phyloP scores from a whole-genome alignment of 352 stramenopile genomes.

The Aphanomyces cochlioides region DNA sequence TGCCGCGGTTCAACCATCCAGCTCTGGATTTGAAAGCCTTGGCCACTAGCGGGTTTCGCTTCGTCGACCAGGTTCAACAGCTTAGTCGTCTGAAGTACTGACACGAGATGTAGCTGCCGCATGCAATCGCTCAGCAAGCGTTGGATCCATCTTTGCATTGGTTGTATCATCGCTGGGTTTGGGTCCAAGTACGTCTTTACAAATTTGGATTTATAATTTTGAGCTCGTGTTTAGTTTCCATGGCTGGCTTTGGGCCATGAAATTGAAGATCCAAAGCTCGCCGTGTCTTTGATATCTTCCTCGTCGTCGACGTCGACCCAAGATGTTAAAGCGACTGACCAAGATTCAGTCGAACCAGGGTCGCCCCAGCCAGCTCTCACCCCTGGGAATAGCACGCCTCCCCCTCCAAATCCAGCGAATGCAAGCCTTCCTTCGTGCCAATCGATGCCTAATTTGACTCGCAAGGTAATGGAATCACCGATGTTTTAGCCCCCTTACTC shows the following conservation, averaged over 20 bases:
- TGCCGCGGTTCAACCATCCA: slow-evolving; percentile 75
- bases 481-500: too few relatives aligned
- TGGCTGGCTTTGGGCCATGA: slow-evolving; percentile 84
- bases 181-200: slow-evolving; percentile 59
- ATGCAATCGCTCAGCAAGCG: slow-evolving; percentile 25
- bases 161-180: slow-evolving; percentile 90
- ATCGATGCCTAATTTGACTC: not conserved
- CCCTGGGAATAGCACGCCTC: not conserved
- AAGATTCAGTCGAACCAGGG: not conserved
- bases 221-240: slow-evolving; percentile 45
- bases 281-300: too few relatives aligned
- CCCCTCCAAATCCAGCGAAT: not conserved
- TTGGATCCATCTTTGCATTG: slow-evolving; percentile 53
- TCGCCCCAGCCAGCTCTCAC: not conserved
- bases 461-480: not conserved
- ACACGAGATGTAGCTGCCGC: slow-evolving; percentile 21
- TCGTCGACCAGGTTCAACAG: slow-evolving; percentile 42
- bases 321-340: not conserved
- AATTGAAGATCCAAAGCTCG: slow-evolving; percentile 35
- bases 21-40: slow-evolving; percentile 67
- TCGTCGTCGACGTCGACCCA: not conserved
- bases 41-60: slow-evolving; percentile 67
- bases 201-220: not conserved
- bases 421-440: not conserved
- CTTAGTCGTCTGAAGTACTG: not conserved